These are phyloP conservation scores for Paracorniculantispora psalliotae DNA, from an alignment of 2,329 filamentous ascomycete species.

Conservation along the genomic window DNA sequence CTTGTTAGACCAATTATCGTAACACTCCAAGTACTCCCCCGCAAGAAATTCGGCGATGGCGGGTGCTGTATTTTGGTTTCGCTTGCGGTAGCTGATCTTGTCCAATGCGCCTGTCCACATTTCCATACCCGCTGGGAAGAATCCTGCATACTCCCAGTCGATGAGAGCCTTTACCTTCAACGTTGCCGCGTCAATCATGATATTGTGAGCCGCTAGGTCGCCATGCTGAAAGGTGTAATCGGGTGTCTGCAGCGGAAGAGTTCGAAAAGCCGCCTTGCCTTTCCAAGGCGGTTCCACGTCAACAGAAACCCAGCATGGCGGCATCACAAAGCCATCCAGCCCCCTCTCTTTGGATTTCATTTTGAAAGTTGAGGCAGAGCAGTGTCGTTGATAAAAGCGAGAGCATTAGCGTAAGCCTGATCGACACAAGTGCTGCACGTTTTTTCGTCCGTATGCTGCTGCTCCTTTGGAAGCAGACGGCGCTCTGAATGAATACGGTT, in stretches of 20 bases:
- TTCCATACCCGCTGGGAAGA: slow-evolving; percentile 15
- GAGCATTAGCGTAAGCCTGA: slow-evolving; percentile 11
- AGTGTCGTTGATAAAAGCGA: slow-evolving; percentile 8
- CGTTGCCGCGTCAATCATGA: slow-evolving; percentile 13
- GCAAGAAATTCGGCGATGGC: slow-evolving; percentile 10
- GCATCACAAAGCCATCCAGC: slow-evolving; percentile 18
- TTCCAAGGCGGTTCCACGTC: slow-evolving; percentile 10
- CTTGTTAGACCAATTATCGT: slow-evolving; percentile 2
- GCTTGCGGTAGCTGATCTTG: slow-evolving; percentile 3
- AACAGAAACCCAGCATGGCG: slow-evolving; percentile 13
- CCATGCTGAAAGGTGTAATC: slow-evolving; percentile 16
- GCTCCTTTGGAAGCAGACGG: not conserved
- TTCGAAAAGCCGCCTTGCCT: slow-evolving; percentile 5
- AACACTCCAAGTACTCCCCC: slow-evolving; percentile 16
- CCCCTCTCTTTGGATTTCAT: slow-evolving; percentile 8
- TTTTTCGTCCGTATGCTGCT: slow-evolving; percentile 1
- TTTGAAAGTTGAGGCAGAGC: slow-evolving; percentile 14
- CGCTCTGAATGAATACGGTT: not conserved
- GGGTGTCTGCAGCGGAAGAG: slow-evolving; percentile 7
- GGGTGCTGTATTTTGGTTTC: not conserved
- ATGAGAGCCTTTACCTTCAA: slow-evolving; percentile 15
- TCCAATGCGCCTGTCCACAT: slow-evolving; percentile 15
- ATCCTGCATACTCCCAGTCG: slow-evolving; percentile 17
- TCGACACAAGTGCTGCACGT: slow-evolving; percentile 10
- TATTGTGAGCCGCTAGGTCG: slow-evolving; percentile 14